Evolutionary conservation across 2,329 filamentous ascomycete genomes (phyloP).

Genomic region (Penicillium corylophilum): DNA sequence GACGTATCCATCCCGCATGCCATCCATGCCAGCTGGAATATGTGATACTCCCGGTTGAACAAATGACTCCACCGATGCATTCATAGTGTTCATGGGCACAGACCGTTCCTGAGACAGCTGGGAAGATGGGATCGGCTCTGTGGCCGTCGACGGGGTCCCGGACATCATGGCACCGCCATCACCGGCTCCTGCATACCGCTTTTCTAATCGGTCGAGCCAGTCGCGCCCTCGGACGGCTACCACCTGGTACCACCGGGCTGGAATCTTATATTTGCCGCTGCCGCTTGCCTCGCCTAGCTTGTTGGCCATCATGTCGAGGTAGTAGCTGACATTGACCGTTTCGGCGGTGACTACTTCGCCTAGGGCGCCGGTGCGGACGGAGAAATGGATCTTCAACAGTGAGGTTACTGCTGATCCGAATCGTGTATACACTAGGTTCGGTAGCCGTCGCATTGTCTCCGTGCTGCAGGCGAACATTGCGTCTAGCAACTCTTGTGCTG

Average conservation of each 20-base stretch:
- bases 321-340: slow-evolving; percentile 31
- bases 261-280: slow-evolving; percentile 34
- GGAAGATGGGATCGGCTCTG: slow-evolving; percentile 5
- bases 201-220: slow-evolving; percentile 34
- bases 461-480: slow-evolving; percentile 33
- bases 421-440: slow-evolving; percentile 35
- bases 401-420: slow-evolving; percentile 33
- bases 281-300: slow-evolving; percentile 36
- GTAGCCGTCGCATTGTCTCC: slow-evolving; percentile 34
- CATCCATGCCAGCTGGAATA: slow-evolving; percentile 17
- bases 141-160: slow-evolving; percentile 16
- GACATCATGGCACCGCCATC: slow-evolving; percentile 9
- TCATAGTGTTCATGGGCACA: slow-evolving; percentile 5
- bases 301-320: slow-evolving; percentile 31
- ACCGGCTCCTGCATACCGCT: slow-evolving; percentile 17
- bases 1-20: slow-evolving; percentile 23
- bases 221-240: slow-evolving; percentile 32
- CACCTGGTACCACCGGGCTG: slow-evolving; percentile 34
- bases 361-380: slow-evolving; percentile 29
- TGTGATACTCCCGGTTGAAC: slow-evolving; percentile 14
- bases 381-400: slow-evolving; percentile 37
- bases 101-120: slow-evolving; percentile 9
- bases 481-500: slow-evolving; percentile 35
- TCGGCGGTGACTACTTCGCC: slow-evolving; percentile 33
- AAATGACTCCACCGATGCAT: slow-evolving; percentile 14